Evolutionary conservation across 228 moss, liverwort and hornwort species (phyloP), one percentile per base, ranked within the genome.

Genomic region (Sphagnum magellanicum): DNA sequence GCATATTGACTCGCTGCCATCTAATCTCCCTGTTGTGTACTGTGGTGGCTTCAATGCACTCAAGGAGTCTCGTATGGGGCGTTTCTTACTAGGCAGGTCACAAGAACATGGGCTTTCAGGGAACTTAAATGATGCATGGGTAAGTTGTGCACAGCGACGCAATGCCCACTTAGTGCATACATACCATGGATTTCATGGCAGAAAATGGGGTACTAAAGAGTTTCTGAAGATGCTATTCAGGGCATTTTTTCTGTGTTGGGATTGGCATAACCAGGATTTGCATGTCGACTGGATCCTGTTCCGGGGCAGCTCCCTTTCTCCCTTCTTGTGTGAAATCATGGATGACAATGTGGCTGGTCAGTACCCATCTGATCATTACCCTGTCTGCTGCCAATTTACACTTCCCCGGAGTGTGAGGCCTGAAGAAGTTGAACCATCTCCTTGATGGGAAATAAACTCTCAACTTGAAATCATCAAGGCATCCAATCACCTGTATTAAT

Each of bases 301-400:
- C 60, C 80, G 87, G 6, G 78, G 87, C 7, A 78, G 75, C 8
- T 46, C 87, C 49, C 74, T 83, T 58, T 70, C 75, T 61, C 78
- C 87, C 2, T 64, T 73, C 12, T 78, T 71, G 60, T 73, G 83
- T 55, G 78, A 81, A 69, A 64, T 87, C 50, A 70, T 87, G 10
- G 63, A 68, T 76, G 74, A 81, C 61, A 74, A 81, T 69, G 65
- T 72, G n/a, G 70, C 76, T 46, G 76, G 66, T 32, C 70, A 74
- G 64, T 87, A 87, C 72, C 87, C 87, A 6, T 87, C 87, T 10
- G 87, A 83, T 15, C 87, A 87, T 70, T 83, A 76, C 55, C 83
- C 87, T 55, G n/a, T 87, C 16, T 83, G 67, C 63, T 78, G 78
- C 5, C 71, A 87, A 48, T 87, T 87, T 72, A 69, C 64, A 32